Conservation (phyloP, 257 asterid species). For the Avicennia marina region DNA sequence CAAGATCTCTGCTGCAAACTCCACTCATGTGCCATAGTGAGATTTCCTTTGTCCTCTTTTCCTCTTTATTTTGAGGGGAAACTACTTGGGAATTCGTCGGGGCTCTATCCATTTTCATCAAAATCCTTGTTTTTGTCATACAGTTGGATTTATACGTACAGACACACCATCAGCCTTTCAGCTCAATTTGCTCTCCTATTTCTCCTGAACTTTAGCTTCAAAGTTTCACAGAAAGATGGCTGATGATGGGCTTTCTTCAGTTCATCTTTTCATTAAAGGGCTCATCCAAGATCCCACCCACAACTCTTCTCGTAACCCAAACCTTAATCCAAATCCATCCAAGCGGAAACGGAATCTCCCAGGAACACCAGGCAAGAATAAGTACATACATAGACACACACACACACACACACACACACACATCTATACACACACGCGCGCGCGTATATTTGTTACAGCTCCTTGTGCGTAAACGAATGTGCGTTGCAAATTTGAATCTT, state of each 20-base stretch:
- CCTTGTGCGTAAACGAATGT: background rate
- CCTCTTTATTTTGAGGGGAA: constrained; percentile 35
- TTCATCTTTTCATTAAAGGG: constrained; percentile 43
- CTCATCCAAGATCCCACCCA: constrained; percentile 51
- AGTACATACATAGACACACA: background rate
- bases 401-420: background rate
- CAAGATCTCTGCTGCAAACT: constrained; percentile 15
- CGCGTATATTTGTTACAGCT: background rate
- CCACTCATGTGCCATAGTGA: constrained; percentile 8
- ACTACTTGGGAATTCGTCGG: background rate
- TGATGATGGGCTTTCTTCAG: constrained; percentile 48
- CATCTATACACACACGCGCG: background rate
- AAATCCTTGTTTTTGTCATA: constrained; percentile 30
- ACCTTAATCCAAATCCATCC: constrained; percentile 38
- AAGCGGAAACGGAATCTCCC: constrained; percentile 73
- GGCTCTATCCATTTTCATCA: constrained; percentile 41
- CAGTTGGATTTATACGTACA: background rate
- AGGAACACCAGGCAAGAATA: constrained; percentile 56
- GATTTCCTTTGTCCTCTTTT: constrained; percentile 1
- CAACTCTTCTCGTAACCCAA: constrained; percentile 15
- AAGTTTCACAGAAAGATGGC: constrained; percentile 45
- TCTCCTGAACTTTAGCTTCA: background rate
- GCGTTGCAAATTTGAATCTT: background rate
- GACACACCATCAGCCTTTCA: constrained; percentile 7
- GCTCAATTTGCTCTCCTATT: background rate